Evolutionary conservation across 2,329 filamentous ascomycete species (phyloP), one percentile per base, ranked within the genome.

Genomic region (Bipolaris bicolor): DNA sequence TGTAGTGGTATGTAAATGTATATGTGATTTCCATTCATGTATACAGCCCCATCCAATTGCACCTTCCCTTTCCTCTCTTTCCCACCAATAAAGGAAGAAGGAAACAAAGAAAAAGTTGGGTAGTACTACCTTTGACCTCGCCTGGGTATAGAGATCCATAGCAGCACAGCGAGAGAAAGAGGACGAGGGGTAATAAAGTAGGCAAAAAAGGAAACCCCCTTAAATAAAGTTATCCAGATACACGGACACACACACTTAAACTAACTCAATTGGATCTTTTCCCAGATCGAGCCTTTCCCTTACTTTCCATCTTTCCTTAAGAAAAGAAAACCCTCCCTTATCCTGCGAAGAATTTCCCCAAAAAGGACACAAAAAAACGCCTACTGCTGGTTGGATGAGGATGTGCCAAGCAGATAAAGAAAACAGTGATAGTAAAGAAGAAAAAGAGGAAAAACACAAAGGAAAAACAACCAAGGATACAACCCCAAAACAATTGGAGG

Each of bases 401-500:
- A 24, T 24, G 11, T 40, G 45, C 50, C 50, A 41, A 44, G 55
- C 55, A 50, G 33, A 51, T 39, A 22, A 3, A 24, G 5, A 48
- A 53, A 22, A 39, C 33, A 47, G 18, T 31, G 22, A 43, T 16
- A 20, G 48, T 16, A 43, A 18, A 36, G 20, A 43, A 29, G 16
- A 53, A 40, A 43, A 29, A 7, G 20, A 20, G 20, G 20, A 29
- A 31, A 33, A 24, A 56, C 26, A 39, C 52, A 52, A 51, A 48
- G 44, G 20, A 52, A 43, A 53, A 53, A 36, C 36, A 41, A 44
- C 39, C 44, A 34, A 49, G n/a, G 37, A 31, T 39, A 22, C 45
- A 53, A 33, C 37, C 31, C 37, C 43, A 45, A 51, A 43, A 43
- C 43, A 29, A 55, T 55, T 13, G 49, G 45, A 44, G 49, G 40